Evolutionary conservation across 2,329 filamentous ascomycete genomes (phyloP), one percentile per base, ranked within the genome.

Genomic region (Pseudogymnoascus sp.): DNA sequence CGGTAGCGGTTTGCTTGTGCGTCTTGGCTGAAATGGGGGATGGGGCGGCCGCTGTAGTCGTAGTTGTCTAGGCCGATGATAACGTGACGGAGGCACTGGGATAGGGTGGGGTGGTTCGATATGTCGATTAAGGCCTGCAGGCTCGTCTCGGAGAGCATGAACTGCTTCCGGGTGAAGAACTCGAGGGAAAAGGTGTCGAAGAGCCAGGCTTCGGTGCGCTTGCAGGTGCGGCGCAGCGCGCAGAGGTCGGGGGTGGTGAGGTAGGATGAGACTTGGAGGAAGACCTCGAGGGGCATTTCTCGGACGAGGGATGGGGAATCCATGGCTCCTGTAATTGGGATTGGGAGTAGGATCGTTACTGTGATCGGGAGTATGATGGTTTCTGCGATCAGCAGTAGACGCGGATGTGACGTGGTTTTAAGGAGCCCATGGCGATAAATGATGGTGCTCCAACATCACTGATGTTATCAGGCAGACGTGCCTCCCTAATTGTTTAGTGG

Each of bases 111-210:
- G 28, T 56, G 50, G 73, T 46, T 75, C 72, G 10, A 88, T 75
- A 69, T 68, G 35, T 67, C 65, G 11, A 69, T 41, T 22, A 69
- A 35, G 0, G 80, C 76, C 61, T 82, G 77, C 8, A 88, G 74
- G 68, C 85, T 88, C 67, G 78, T 73, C 35, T 82, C 75, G 1
- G 80, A 81, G 62, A 88, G 70, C 82, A 87, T 86, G 73, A 89
- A 89, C 69, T 89, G 85, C 68, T 82, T 84, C 71, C 84, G 85
- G 60, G 76, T 78, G 73, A 90, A 89, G 76, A 87, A 89, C 66
- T 88, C 85, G 24, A 76, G 76, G 28, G 81, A 77, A 67, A 89
- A 89, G 35, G 76, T 77, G 59, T 79, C 75, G 72, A 84, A 83
- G 11, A 88, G 75, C 1, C 77, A 75, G 19, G 73, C 73, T 70